phyloP scores from a whole-genome alignment of 2,329 filamentous ascomycete species.

The Colletotrichum orbiculare region DNA sequence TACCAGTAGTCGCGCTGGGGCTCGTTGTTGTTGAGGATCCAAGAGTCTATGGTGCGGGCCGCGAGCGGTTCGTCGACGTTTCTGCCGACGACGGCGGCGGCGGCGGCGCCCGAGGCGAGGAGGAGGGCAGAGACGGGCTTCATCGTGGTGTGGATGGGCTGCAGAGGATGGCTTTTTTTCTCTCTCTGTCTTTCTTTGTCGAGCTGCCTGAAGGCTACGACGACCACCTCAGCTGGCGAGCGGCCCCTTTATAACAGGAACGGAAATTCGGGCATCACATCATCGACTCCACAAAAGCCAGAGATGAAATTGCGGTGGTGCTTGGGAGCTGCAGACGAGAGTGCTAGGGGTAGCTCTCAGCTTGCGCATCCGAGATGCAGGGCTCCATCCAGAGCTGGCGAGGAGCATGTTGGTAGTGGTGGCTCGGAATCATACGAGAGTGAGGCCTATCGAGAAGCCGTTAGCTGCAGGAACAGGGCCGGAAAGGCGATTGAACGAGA shows the following conservation, averaged over 20 bases:
- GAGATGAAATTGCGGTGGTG: neutral
- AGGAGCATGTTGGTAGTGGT: neutral
- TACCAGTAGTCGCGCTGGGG: conserved; percentile 52
- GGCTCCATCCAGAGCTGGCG: neutral
- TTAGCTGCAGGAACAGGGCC: neutral
- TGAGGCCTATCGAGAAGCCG: neutral
- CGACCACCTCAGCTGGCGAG: neutral
- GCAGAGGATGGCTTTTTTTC: neutral
- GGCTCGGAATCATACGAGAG: neutral
- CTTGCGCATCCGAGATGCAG: neutral
- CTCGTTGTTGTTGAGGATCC: conserved; percentile 52
- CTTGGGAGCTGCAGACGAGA: conserved; percentile 3
- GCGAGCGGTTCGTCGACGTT: conserved; percentile 36
- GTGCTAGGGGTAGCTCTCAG: conserved; percentile 3
- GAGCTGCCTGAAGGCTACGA: neutral
- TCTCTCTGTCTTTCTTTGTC: no score
- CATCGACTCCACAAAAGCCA: neutral
- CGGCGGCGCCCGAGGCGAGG: conserved; percentile 25
- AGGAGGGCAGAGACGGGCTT: conserved; percentile 27
- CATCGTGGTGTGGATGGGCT: conserved; percentile 14
- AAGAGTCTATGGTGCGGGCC: conserved; percentile 58
- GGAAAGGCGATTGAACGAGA: conserved; percentile 18
- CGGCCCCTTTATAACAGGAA: conserved; percentile 1
- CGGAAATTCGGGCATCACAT: neutral
- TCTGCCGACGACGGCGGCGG: conserved; percentile 19